phyloP scores from a whole-genome alignment of 2,329 filamentous ascomycete genomes.

The Colletotrichum truncatum region DNA sequence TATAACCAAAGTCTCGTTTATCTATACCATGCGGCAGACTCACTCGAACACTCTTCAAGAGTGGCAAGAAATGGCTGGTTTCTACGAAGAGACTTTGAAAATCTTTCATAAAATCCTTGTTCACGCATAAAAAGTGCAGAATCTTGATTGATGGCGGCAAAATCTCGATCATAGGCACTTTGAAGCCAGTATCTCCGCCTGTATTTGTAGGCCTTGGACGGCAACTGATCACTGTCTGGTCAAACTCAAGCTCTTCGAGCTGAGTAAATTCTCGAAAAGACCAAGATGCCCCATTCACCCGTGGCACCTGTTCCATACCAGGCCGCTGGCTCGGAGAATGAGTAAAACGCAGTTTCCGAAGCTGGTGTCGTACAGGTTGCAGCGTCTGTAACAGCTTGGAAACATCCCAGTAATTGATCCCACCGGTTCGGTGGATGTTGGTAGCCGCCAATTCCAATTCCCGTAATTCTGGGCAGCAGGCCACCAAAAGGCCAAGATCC shows the following conservation, averaged over 20 bases:
- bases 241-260: slow-evolving; percentile 12
- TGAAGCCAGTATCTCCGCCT: neutral
- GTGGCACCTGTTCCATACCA: neutral
- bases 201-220: neutral
- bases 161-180: neutral
- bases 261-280: slow-evolving; percentile 6
- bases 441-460: slow-evolving; percentile 8
- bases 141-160: neutral
- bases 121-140: neutral
- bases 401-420: slow-evolving; percentile 8
- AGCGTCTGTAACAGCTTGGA: slow-evolving; percentile 16
- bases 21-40: neutral
- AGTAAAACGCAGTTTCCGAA: slow-evolving; percentile 6
- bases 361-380: neutral
- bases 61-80: neutral
- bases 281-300: neutral
- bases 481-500: slow-evolving; percentile 8
- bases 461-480: slow-evolving; percentile 4
- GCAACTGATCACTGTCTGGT: slow-evolving; percentile 1
- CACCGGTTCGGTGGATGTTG: slow-evolving; percentile 14
- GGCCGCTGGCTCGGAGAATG: neutral
- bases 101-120: neutral
- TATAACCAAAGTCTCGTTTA: neutral
- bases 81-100: neutral
- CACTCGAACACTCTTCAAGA: neutral